Evolutionary conservation across 768 basidiomycete species (phyloP).

Genomic region (Hydnomerulius pinastri): DNA sequence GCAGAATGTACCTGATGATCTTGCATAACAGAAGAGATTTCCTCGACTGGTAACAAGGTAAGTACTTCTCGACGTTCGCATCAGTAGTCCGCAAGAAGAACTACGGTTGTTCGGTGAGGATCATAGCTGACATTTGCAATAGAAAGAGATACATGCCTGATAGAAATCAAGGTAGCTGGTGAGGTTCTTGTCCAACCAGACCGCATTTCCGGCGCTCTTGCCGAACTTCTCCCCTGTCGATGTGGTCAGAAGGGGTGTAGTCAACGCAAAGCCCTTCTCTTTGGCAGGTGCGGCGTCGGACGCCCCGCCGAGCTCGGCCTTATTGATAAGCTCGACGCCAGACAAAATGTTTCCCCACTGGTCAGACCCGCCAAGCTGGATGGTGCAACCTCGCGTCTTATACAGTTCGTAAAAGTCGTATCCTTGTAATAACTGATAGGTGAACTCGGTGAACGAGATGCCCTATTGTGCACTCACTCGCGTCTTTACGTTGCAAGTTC

Average conservation of each 20-base stretch:
- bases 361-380: constrained; percentile 96
- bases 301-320: constrained; percentile 25
- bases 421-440: constrained; percentile 96
- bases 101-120: constrained; percentile 40
- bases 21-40: constrained; percentile 57
- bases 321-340: constrained; percentile 87
- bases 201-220: constrained; percentile 93
- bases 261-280: constrained; percentile 72
- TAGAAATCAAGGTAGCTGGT: constrained; percentile 95
- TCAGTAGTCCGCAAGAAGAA: constrained; percentile 88
- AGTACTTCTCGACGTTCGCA: constrained; percentile 81
- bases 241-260: constrained; percentile 92
- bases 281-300: constrained; percentile 11
- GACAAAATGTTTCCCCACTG: constrained; percentile 99
- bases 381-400: constrained; percentile 62
- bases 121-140: background rate
- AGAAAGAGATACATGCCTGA: constrained; percentile 57
- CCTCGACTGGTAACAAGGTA: constrained; percentile 64
- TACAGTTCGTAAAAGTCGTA: constrained; percentile 89
- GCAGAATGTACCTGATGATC: constrained; percentile 53
- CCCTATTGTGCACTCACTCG: constrained; percentile 80
- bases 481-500: constrained; percentile 65
- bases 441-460: constrained; percentile 98
- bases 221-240: constrained; percentile 93
- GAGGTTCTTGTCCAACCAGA: constrained; percentile 80